Percentiles rank a stretch among this genome's conserved stretches.
These are phyloP conservation scores for Epichloe amarillans DNA, from an alignment of 2,329 filamentous ascomycete genomes.

Conservation along the genomic window DNA sequence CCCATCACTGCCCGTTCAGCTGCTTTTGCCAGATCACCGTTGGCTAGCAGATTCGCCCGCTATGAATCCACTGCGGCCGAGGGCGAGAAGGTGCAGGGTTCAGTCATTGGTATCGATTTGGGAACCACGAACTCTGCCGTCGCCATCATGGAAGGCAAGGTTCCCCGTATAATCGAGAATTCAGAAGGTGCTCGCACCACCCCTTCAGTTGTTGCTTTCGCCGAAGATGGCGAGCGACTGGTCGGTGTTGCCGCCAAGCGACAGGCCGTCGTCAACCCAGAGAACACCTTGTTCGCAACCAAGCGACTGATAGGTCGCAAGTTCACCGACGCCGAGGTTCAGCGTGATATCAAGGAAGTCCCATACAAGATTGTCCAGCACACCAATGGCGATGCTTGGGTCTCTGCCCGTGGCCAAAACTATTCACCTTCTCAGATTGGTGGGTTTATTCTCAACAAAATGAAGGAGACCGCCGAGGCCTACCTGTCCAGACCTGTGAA, in stretches of 20 bases:
- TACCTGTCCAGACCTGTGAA: constrained; percentile 84
- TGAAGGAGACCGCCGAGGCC: constrained; percentile 96
- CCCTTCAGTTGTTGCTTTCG: constrained; percentile 85
- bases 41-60: constrained; percentile 60
- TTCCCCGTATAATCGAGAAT: constrained; percentile 91
- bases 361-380: constrained; percentile 98
- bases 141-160: constrained; percentile 94
- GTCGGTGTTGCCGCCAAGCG: constrained; percentile 97
- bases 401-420: constrained; percentile 82
- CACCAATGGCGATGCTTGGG: constrained; percentile 92
- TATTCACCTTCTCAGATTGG: constrained; percentile 98
- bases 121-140: constrained; percentile 98
- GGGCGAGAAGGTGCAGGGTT: constrained; percentile 74
- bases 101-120: constrained; percentile 96
- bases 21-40: constrained; percentile 53
- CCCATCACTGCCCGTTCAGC: constrained; percentile 55
- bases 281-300: constrained; percentile 96
- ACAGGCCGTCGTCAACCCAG: constrained; percentile 94
- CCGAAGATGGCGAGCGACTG: constrained; percentile 87
- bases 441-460: constrained; percentile 93
- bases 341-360: constrained; percentile 94
- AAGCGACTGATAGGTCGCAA: constrained; percentile 98
- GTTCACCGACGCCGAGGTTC: constrained; percentile 85
- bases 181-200: constrained; percentile 57
- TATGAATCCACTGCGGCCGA: constrained; percentile 53